Percentiles rank a stretch among this genome's conserved stretches.
phyloP scores from a whole-genome alignment of 2,329 filamentous ascomycete genomes.

The Sporothrix humicola region DNA sequence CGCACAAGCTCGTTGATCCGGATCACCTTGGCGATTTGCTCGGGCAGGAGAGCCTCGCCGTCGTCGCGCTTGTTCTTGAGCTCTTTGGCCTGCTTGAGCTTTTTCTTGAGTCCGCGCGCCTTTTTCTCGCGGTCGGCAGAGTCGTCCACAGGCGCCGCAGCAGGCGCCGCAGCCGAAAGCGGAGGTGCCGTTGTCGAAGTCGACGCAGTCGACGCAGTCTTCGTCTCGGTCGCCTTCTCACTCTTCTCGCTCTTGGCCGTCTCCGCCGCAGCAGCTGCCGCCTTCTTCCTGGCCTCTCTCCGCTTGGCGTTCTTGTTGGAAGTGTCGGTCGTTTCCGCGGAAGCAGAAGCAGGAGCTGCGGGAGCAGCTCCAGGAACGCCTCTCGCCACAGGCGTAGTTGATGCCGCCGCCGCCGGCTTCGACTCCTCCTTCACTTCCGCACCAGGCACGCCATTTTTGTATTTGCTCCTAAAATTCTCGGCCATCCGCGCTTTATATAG shows the following conservation, averaged over 20 bases:
- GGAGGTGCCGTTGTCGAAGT: constrained; percentile 38
- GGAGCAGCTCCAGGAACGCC: constrained; percentile 23
- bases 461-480: constrained; percentile 80
- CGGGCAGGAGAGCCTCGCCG: constrained; percentile 81
- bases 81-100: constrained; percentile 90
- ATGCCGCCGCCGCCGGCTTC: too few species aligned
- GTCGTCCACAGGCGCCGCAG: constrained; percentile 31
- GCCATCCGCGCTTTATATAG: constrained; percentile 93
- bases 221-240: constrained; percentile 43
- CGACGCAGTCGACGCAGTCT: constrained; percentile 60
- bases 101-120: constrained; percentile 89
- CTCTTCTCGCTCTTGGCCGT: neutral
- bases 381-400: neutral
- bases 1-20: constrained; percentile 93
- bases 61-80: constrained; percentile 89
- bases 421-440: too few species aligned
- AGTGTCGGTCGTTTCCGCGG: constrained; percentile 52
- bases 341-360: neutral
- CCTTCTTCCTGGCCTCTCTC: constrained; percentile 64
- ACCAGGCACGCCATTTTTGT: constrained; percentile 74
- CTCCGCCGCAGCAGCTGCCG: constrained; percentile 36
- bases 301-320: constrained; percentile 88
- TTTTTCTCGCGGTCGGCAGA: constrained; percentile 84
- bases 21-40: constrained; percentile 97
- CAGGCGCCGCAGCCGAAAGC: constrained; percentile 34